Base-by-base conservation (phyloP, 176 grass and related monocot species). In the Rhynchospora tenuis region DNA sequence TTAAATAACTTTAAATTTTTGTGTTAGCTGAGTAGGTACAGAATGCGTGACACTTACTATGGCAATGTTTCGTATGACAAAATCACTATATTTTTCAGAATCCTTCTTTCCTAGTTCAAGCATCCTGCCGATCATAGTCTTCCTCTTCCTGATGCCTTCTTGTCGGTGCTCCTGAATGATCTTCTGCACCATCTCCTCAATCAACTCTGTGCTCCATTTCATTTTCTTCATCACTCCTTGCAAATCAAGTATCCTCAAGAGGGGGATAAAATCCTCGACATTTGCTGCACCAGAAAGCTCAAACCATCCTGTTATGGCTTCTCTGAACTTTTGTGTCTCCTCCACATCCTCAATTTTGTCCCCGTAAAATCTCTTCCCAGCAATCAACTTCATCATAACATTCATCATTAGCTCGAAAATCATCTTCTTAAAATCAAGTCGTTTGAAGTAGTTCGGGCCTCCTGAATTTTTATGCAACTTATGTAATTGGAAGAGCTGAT, bases 371-470 rank as follows among this genome's bases (percentile, higher is more conserved):
- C 20, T 67, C 63, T 67, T 31, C 28, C 63, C 63, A 31, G 22
- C 63, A 27, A 67, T 67, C 63, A 67, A 38, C 73, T 29, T 72
- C 47, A 69, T 83, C 57, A 86, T 81, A 1, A 84, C 65, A 83
- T 93, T 93, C 6, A 93, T 76, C 23, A 69, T 26, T 5, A 93
- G 65, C 61, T 91, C 84, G 9, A 77, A 77, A 10, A 77, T 24
- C 46, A 27, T 77, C 8, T 23, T 4, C 23, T 52, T 55, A n/a
- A 77, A 42, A 13, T 77, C 46, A 23, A 77, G 13, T 55, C 51
- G 48, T 33, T 54, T 44, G 51, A 76, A 76, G 48, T 54, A 76
- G 48, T 76, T 42, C 6, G 9, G 51, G 14, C 38, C 72, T 52
- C 33, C 33, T 38, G 33, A 38, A 38, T 38, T 38, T 38, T 38